Conservation (phyloP, 1,284 basidiomycete genomes). For the Spongiforma sp. region DNA sequence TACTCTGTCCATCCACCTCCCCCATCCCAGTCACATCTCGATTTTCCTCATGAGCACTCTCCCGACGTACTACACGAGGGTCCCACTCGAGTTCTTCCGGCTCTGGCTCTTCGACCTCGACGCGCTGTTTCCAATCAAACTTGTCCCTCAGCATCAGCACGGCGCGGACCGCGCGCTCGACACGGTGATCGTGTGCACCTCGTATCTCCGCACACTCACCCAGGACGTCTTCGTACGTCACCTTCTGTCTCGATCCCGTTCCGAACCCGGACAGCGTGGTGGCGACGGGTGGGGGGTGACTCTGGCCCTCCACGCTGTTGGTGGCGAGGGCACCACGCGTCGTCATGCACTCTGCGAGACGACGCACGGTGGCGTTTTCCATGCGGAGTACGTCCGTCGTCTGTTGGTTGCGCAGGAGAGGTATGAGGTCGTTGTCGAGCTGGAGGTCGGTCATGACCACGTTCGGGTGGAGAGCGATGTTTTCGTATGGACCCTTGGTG, state of each 20-base stretch:
- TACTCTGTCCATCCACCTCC: constrained; percentile 43
- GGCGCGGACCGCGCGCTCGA: constrained; percentile 72
- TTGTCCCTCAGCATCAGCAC: constrained; percentile 75
- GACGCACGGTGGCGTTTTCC: constrained; percentile 71
- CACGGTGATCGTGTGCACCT: constrained; percentile 69
- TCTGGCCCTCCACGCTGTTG: constrained; percentile 36
- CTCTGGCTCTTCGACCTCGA: constrained; percentile 74
- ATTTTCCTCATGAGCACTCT: constrained; percentile 21
- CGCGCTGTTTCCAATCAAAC: constrained; percentile 78
- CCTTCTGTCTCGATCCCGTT: constrained; percentile 23
- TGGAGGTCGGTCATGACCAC: constrained; percentile 61
- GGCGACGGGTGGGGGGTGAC: no score
- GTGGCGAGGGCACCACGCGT: constrained; percentile 65
- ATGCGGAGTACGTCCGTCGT: constrained; percentile 70
- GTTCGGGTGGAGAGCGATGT: constrained; percentile 68
- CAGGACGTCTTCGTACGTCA: constrained; percentile 53
- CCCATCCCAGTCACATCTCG: constrained; percentile 44
- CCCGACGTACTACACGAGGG: constrained; percentile 46
- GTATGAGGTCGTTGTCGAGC: constrained; percentile 72
- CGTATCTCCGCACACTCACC: constrained; percentile 68
- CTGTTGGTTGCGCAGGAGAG: constrained; percentile 75
- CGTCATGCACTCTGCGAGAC: constrained; percentile 67
- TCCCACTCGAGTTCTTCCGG: constrained; percentile 77
- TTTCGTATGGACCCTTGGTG: constrained; percentile 55
- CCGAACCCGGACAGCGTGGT: constrained; percentile 13